Base-by-base conservation (phyloP, 1,284 basidiomycete species). In the Rhizoctonia solani region DNA sequence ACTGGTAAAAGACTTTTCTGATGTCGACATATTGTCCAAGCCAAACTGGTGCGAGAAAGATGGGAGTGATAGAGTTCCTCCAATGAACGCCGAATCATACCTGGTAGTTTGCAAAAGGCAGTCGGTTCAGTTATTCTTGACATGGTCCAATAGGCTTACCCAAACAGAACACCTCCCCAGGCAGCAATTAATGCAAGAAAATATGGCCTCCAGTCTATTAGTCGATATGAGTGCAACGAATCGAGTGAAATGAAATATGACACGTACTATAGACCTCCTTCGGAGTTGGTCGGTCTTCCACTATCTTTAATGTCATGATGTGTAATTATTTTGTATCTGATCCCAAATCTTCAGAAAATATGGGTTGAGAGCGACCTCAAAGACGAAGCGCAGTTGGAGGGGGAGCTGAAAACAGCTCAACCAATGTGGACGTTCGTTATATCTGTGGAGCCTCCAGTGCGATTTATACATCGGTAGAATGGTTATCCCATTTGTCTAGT, bases 61-160 rank as follows among this genome's bases (percentile, higher is more conserved):
- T 0, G 76, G 71, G 8, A 83, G 75, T 30, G 80, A 77, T 47
- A 83, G 70, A 2, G 77, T 76, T 0, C 74, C 75, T 72, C 81
- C 81, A 68, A 82, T 79, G 71, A 83, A 83, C 3, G 81, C 80
- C 21, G 75, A 77, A 69, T 83, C 81, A 67, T 79, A 80, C 67
- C 81, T 80, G 69, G 80, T 13, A 47, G 8, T 16, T 11, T 16
- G 23, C 16, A 39, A 39, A 9, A 9, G 44, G 5, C 6, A 19
- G 44, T 46, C 8, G n/a, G 44, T n/a, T 50, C 16, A 50, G 23
- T 37, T 4, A 37, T 4, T 29, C 16, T 23, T n/a, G 39, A 39
- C 6, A 25, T 16, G 41, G 13, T 16, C 14, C 1, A 39, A 16
- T 8, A 16, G 13, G 19, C 44, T 4, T 19, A 61, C 58, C 58